These are phyloP conservation scores for Iris pallida DNA, from an alignment of 116 monocot species.

Conservation along the genomic window DNA sequence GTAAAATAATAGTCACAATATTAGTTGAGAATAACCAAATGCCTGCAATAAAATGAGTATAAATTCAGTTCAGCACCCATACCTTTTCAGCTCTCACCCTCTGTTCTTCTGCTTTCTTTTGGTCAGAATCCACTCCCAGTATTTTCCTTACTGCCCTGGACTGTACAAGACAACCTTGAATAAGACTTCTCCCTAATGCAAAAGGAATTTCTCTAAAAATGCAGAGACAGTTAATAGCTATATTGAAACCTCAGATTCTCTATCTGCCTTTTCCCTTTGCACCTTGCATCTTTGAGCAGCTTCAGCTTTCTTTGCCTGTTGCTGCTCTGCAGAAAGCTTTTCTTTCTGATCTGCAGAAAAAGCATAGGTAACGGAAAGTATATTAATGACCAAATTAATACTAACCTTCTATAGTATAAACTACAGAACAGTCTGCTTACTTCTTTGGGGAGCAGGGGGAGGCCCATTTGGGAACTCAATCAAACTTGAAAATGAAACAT, in stretches of 20 bases:
- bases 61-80: constrained; percentile 8
- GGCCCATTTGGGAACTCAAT: constrained; percentile 91
- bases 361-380: not conserved
- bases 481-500: constrained; percentile 29
- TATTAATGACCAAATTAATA: not conserved
- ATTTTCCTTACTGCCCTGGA: constrained; percentile 36
- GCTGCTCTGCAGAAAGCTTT: constrained; percentile 82
- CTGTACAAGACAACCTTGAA: constrained; percentile 1
- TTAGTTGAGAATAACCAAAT: not conserved
- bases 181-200: not conserved
- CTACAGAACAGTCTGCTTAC: constrained; percentile 29
- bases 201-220: not conserved
- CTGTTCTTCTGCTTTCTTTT: constrained; percentile 26
- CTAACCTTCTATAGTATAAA: not conserved
- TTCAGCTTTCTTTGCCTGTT: constrained; percentile 91
- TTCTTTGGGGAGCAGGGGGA: constrained; percentile 77
- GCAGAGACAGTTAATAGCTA: not conserved
- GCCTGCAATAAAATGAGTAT: not conserved
- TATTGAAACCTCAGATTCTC: constrained; percentile 67
- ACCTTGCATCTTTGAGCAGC: constrained; percentile 79
- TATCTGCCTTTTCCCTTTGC: constrained; percentile 87
- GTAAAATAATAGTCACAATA: not conserved
- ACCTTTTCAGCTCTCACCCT: constrained; percentile 19
- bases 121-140: constrained; percentile 34
- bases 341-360: constrained; percentile 60